Base-by-base conservation (phyloP, 225 moss, liverwort and hornwort genomes). In the Rhytidiadelphus loreus region DNA sequence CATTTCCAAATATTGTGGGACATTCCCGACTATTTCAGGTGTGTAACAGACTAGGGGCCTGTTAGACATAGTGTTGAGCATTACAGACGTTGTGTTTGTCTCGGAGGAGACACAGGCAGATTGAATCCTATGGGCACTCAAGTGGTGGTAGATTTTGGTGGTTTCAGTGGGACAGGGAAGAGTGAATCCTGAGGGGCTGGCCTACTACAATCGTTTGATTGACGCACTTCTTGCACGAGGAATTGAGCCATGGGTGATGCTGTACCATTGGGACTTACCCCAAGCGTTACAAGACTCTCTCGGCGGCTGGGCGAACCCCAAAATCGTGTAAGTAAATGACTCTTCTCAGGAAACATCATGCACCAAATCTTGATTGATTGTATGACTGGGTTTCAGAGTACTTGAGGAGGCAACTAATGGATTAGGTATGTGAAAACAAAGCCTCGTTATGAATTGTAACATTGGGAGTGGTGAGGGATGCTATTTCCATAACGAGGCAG, bases 241-340 rank as follows among this genome's bases (percentile, higher is more conserved):
- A 55, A 90, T 96, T 46, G 84, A 95, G 82, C 97, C 95, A 59
- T 95, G 90, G 85, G 94, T 93, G 64, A 61, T 93, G 29, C 87
- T 97, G 29, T 95, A 91, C 85, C 97, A 97, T 78, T 97, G 85
- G 78, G 96, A 97, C 87, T 89, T 96, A 78, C 97, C 97, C 62
- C 96, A 96, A 88, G 91, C 92, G 55, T 87, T 97, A 65, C 77
- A 96, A 72, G 95, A 96, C 88, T 89, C 90, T 35, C 90, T 92
- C 63, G 95, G 93, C 76, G 97, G 97, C 55, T 97, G 96, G 97
- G 53, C 90, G 76, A 91, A 84, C 82, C 89, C 81, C 61, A 61
- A 91, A 75, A 92, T 93, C 37, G 94, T 95, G 97, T 97, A 90
- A 91, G 96, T 20, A 28, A 65, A 33, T 60, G 33, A 33, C 7